Base-by-base conservation (phyloP, 2,329 filamentous ascomycete species). In the Trichoderma atroviride region DNA sequence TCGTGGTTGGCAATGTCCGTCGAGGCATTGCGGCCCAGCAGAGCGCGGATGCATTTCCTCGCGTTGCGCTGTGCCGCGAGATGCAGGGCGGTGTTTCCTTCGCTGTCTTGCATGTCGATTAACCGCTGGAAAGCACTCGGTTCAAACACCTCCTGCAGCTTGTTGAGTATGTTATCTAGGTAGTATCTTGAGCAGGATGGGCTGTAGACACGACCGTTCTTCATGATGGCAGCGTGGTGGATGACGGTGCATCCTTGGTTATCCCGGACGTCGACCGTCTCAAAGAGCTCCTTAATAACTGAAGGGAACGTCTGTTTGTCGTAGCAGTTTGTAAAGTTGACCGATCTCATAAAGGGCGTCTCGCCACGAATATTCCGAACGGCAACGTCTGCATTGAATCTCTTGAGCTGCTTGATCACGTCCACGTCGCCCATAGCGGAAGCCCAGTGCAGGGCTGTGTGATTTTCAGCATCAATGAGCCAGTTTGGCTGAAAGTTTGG, bases 341-440 rank as follows among this genome's bases (percentile, higher is more conserved):
- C 94, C 6, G 93, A 92, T 55, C 94, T 91, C 88, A 99, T 97
- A 43, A 99, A 87, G 0, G 96, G 95, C 0, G 96, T 98, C 80
- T 98, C 95, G 69, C 91, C 91, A 24, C 89, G 84, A 56, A 87
- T 82, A 69, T 94, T 94, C 66, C 91, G 86, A 3, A 90, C 89
- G 35, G 89, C 88, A 19, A 93, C 84, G 71, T 89, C 89, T 13
- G 95, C 94, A 53, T 92, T 91, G 71, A 94, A 93, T 52, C 89
- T 87, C 74, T 96, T 91, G 22, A 99, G 84, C 78, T 97, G 92
- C 78, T 91, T 93, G 71, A 97, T 93, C 19, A 98, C 92, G 60
- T 95, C 92, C 35, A 97, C 85, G 74, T 98, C 96, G 70, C 96
- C 96, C 95, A 99, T 99, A 29, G 96, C 93, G 65, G 93, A 94